Conservation (phyloP, 495 filamentous ascomycete species). For the Penicillium crystallinum region DNA sequence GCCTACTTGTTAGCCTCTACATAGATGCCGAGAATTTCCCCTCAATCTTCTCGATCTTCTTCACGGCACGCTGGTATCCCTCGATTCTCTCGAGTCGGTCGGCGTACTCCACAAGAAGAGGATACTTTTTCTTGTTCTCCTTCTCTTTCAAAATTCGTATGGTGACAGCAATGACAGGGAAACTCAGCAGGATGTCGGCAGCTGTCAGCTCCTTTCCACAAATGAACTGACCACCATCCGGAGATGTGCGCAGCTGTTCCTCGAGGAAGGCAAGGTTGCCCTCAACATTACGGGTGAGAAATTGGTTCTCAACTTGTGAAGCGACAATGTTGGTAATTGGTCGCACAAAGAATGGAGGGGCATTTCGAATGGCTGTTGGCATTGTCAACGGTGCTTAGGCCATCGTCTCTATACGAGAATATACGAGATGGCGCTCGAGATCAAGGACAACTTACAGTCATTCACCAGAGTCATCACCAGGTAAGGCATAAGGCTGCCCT, state of each 20-base stretch:
- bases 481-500: constrained; percentile 73
- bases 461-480: constrained; percentile 56
- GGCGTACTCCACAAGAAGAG: constrained; percentile 58
- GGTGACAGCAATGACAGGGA: constrained; percentile 57
- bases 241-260: constrained; percentile 58
- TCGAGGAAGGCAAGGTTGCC: constrained; percentile 70
- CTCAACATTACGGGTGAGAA: constrained; percentile 58
- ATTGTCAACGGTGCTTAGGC: neutral
- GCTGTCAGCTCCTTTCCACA: constrained; percentile 68
- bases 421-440: neutral
- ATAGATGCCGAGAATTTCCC: constrained; percentile 46
- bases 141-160: constrained; percentile 42
- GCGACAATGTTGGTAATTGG: constrained; percentile 66
- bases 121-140: constrained; percentile 50
- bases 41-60: constrained; percentile 58
- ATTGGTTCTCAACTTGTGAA: constrained; percentile 52
- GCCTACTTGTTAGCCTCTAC: constrained; percentile 19
- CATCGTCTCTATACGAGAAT: neutral
- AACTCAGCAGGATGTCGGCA: constrained; percentile 78
- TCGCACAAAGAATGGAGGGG: constrained; percentile 79
- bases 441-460: constrained; percentile 41
- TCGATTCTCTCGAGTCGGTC: constrained; percentile 55
- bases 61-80: constrained; percentile 55
- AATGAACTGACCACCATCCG: constrained; percentile 58
- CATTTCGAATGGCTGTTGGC: constrained; percentile 51